Evolutionary conservation across 2,329 filamentous ascomycete genomes (phyloP), one percentile per base, ranked within the genome.

Genomic region (Beauveria caledonica): DNA sequence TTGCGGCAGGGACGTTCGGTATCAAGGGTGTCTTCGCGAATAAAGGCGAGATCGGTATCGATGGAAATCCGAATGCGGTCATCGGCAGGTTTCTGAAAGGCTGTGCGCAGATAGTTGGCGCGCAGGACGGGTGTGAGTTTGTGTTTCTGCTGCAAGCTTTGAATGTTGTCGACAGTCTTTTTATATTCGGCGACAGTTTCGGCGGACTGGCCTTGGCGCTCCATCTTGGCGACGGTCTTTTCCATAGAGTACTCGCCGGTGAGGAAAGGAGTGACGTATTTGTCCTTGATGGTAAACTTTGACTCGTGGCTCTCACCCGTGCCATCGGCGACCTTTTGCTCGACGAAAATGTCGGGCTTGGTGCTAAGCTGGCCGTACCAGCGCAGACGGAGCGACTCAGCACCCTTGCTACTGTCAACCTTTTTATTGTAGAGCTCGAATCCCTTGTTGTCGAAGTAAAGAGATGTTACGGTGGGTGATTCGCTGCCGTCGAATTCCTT

Each of bases 61-160:
- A 99, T 89, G 6, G 92, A 92, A 67, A 99, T 90, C 59, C 94
- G 86, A 51, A 99, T 87, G 21, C 90, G 88, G 72, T 95, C 86
- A 71, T 99, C 92, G 15, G 90, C 86, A 6, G 94, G 94, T 66
- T 96, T 96, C 74, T 99, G 94, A 78, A 97, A 99, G 1, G 94
- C 94, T 1, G 92, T 96, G 63, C 94, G 89, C 44, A 87, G 89
- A 72, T 97, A 97, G 75, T 96, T 96, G 64, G 94, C 94, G 55
- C 94, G 86, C 58, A 99, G 74, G 36, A 96, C 83, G 5, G 94
- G 94, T 70, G 93, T 85, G 17, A 99, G 79, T 60, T 89, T 82
- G 68, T 90, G 85, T 52, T 89, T 81, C 68, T 85, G 83, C 71
- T 97, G 86, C 68, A 96, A 93, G 1, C 80, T 78, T 71, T 96